Percentiles rank a stretch among this genome's conserved stretches.
Evolutionary conservation across 306 rosid genomes (phyloP).

Genomic region (Parietaria judaica): DNA sequence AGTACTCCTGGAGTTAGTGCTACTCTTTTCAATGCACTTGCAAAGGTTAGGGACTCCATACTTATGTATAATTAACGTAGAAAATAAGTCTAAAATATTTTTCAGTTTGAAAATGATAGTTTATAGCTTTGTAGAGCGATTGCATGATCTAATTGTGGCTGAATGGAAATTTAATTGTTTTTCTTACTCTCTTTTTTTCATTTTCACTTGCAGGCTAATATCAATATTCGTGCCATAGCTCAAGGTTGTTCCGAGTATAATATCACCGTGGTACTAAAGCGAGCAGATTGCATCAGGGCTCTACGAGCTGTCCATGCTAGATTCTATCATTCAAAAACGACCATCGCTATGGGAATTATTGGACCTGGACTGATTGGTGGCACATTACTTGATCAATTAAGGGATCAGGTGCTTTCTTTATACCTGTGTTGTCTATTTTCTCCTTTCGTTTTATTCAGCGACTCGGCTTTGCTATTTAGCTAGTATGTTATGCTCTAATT

Average conservation of each 20-base stretch:
- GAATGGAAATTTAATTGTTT: too few species aligned
- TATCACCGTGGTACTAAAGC: slow-evolving; percentile 78
- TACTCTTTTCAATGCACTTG: slow-evolving; percentile 90
- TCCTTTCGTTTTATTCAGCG: not conserved
- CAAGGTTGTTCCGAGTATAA: slow-evolving; percentile 98
- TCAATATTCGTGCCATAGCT: slow-evolving; percentile 96
- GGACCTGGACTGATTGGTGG: slow-evolving; percentile 98
- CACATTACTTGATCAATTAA: slow-evolving; percentile 87
- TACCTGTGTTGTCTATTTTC: not conserved
- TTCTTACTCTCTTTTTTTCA: not conserved
- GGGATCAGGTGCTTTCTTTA: slow-evolving; percentile 73
- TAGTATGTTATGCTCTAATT: not conserved
- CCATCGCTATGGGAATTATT: slow-evolving; percentile 89
- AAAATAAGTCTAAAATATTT: not conserved
- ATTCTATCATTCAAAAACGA: slow-evolving; percentile 89
- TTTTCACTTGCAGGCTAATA: slow-evolving; percentile 57
- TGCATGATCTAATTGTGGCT: not conserved
- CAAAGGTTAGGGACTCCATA: slow-evolving; percentile 56
- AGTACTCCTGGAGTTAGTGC: slow-evolving; percentile 99
- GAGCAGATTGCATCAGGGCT: slow-evolving; percentile 93
- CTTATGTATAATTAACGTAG: not conserved
- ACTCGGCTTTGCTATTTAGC: too few species aligned
- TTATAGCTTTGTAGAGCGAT: not conserved
- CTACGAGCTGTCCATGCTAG: slow-evolving; percentile 93
- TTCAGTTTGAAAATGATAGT: not conserved